Evolutionary conservation across 2,329 filamentous ascomycete genomes (phyloP).

Genomic region (Huntiella bhutanensis): DNA sequence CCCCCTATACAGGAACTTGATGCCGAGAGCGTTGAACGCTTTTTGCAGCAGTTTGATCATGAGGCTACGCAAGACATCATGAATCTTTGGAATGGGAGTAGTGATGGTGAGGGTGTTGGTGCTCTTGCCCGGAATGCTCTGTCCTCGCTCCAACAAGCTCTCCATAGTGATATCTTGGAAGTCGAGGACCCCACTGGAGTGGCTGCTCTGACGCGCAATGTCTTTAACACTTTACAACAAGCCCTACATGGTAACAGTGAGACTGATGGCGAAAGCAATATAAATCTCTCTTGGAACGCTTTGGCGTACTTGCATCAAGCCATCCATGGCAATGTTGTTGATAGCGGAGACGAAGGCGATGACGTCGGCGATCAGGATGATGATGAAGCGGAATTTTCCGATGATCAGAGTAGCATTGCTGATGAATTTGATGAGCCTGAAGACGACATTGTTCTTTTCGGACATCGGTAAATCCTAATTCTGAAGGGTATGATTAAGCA

Average conservation of each 20-base stretch:
- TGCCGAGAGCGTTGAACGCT: constrained; percentile 10
- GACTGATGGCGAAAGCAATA: constrained; percentile 24
- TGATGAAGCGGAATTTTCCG: constrained; percentile 22
- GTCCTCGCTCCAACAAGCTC: constrained; percentile 6
- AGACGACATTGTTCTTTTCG: constrained; percentile 30
- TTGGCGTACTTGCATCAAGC: constrained; percentile 8
- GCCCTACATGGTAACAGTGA: constrained; percentile 23
- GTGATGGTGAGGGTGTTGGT: constrained; percentile 19
- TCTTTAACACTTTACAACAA: constrained; percentile 8
- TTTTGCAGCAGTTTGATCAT: constrained; percentile 16
- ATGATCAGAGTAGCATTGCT: constrained; percentile 24
- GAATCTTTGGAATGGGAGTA: constrained; percentile 30
- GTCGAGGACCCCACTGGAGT: constrained; percentile 7
- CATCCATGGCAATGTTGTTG: constrained; percentile 18
- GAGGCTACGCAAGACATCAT: constrained; percentile 38
- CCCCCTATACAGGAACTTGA: constrained; percentile 10
- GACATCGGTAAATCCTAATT: constrained; percentile 23
- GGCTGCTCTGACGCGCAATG: constrained; percentile 8
- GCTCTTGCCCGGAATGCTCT: constrained; percentile 9
- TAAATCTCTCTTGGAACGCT: constrained; percentile 6
- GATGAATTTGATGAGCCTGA: constrained; percentile 30
- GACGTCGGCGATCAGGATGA: constrained; percentile 10
- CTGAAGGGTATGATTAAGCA: not conserved
- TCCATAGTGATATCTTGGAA: constrained; percentile 10
- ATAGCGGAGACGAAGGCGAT: constrained; percentile 18